These are phyloP conservation scores for Setaria viridis DNA, from an alignment of 202 grass and related monocot species.

Conservation along the genomic window DNA sequence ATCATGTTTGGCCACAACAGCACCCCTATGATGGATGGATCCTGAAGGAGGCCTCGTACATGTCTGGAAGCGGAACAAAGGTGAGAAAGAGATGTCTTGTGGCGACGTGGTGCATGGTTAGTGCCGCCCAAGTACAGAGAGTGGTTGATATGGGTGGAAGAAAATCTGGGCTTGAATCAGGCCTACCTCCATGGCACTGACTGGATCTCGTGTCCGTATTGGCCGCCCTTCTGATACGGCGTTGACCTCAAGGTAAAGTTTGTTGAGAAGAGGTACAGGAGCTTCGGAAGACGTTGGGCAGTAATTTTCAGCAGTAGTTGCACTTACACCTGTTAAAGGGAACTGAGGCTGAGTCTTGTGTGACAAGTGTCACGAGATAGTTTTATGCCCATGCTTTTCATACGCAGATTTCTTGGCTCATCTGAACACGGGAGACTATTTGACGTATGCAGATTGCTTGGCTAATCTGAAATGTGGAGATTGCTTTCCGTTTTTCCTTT, in stretches of 20 bases:
- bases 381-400: slow-evolving; percentile 15
- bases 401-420: slow-evolving; percentile 13
- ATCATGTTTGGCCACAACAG: slow-evolving; percentile 44
- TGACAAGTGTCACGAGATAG: slow-evolving; percentile 10
- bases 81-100: slow-evolving; percentile 21
- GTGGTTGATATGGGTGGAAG: slow-evolving; percentile 42
- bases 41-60: slow-evolving; percentile 37
- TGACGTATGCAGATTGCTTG: slow-evolving; percentile 3
- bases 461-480: neutral
- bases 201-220: slow-evolving; percentile 37
- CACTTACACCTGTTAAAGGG: slow-evolving; percentile 22
- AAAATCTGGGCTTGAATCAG: slow-evolving; percentile 40
- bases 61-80: slow-evolving; percentile 41
- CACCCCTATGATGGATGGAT: slow-evolving; percentile 18
- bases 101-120: slow-evolving; percentile 44
- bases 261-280: neutral
- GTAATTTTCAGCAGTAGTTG: slow-evolving; percentile 45
- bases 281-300: slow-evolving; percentile 25
- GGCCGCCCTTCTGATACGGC: slow-evolving; percentile 30
- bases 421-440: neutral
- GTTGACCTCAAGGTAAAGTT: slow-evolving; percentile 25
- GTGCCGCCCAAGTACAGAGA: slow-evolving; percentile 46
- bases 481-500: neutral
- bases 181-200: slow-evolving; percentile 42
- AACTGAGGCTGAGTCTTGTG: neutral